These are phyloP conservation scores for Desmodesmus armatus DNA, from an alignment of 139 green algal species.

Conservation along the genomic window DNA sequence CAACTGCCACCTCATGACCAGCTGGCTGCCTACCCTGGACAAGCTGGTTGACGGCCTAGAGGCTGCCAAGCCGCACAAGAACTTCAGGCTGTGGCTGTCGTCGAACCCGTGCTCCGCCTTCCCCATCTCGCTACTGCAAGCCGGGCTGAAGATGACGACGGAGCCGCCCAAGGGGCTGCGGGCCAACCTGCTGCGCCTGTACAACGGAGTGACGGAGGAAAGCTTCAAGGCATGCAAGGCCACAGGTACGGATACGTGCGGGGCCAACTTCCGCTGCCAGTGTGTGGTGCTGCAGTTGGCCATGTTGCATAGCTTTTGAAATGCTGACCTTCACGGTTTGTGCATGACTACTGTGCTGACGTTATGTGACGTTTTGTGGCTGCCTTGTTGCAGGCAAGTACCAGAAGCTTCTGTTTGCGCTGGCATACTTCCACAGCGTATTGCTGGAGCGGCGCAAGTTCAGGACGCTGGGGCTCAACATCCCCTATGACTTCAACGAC, in stretches of 20 bases:
- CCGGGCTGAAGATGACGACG: slow-evolving; percentile 91
- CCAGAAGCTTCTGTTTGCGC: slow-evolving; percentile 88
- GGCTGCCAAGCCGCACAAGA: slow-evolving; percentile 65
- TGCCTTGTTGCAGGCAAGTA: slow-evolving; percentile 70
- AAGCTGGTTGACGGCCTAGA: slow-evolving; percentile 86
- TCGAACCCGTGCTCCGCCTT: slow-evolving; percentile 78
- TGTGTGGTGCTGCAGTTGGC: too few species aligned
- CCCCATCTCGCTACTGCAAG: slow-evolving; percentile 78
- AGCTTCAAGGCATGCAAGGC: slow-evolving; percentile 74
- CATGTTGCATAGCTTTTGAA: too few species aligned
- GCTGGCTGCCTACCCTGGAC: slow-evolving; percentile 87
- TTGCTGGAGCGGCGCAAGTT: slow-evolving; percentile 92
- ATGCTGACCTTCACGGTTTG: too few species aligned
- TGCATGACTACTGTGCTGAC: too few species aligned
- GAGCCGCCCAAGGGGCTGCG: slow-evolving; percentile 90
- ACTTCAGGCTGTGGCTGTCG: slow-evolving; percentile 91
- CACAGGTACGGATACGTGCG: too few species aligned
- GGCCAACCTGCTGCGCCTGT: slow-evolving; percentile 88
- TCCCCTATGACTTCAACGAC: slow-evolving; percentile 95
- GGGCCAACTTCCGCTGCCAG: too few species aligned
- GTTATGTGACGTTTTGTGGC: too few species aligned
- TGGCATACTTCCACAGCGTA: slow-evolving; percentile 90
- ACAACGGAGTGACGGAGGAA: slow-evolving; percentile 80
- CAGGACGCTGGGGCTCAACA: slow-evolving; percentile 90
- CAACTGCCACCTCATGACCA: slow-evolving; percentile 94